phyloP scores from a whole-genome alignment of 345 rosid species.

The Excoecaria agallocha region DNA sequence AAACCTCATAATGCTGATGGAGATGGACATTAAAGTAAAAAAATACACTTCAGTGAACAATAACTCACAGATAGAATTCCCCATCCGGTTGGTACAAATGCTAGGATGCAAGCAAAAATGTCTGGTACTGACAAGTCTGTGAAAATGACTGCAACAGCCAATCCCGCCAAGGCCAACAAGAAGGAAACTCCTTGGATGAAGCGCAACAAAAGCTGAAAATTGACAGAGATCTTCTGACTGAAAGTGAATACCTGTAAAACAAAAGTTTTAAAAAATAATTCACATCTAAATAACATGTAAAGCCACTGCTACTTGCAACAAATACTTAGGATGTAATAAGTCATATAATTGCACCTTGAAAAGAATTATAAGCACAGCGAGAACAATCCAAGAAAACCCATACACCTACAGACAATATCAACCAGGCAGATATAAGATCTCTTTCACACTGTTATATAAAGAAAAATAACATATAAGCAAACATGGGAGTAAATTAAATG shows the following conservation, averaged over 20 bases:
- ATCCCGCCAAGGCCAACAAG: constrained; percentile 71
- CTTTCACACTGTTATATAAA: background rate
- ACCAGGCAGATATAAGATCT: background rate
- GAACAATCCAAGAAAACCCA: constrained; percentile 80
- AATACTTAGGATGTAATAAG: background rate
- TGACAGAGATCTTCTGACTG: constrained; percentile 94
- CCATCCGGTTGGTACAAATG: constrained; percentile 96
- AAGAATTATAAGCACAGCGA: constrained; percentile 62
- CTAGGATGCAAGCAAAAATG: constrained; percentile 74
- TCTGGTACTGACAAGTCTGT: constrained; percentile 52
- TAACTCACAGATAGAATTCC: constrained; percentile 77
- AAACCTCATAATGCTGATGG: background rate
- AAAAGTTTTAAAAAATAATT: background rate
- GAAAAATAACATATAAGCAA: background rate
- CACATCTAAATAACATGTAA: constrained; percentile 11
- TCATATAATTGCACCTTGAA: constrained; percentile 59
- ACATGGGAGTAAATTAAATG: background rate
- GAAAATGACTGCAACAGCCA: constrained; percentile 54
- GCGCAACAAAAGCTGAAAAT: constrained; percentile 85
- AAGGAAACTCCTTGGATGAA: constrained; percentile 83
- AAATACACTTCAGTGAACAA: background rate
- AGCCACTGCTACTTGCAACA: background rate
- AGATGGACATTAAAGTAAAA: background rate
- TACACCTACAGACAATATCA: constrained; percentile 50
- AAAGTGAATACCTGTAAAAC: constrained; percentile 79